phyloP scores from a whole-genome alignment of 805 yeast species.

The Barnettozyma pratensis region DNA sequence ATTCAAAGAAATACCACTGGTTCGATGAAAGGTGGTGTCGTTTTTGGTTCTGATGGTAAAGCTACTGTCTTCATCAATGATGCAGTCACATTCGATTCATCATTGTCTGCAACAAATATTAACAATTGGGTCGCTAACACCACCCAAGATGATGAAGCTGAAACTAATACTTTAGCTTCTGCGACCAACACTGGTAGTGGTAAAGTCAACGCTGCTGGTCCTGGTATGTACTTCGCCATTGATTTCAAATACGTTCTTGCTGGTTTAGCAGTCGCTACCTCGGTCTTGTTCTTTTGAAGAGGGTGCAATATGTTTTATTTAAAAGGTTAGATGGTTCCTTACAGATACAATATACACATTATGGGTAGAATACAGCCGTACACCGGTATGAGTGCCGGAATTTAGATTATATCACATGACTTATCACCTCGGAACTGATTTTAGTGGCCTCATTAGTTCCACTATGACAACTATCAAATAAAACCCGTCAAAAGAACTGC shows the following conservation, averaged over 20 bases:
- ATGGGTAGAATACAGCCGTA: no score
- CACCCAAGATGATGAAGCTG: slow-evolving; percentile 24
- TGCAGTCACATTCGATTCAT: slow-evolving; percentile 41
- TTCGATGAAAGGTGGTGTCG: slow-evolving; percentile 67
- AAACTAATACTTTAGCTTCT: slow-evolving; percentile 27
- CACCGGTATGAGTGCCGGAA: no score
- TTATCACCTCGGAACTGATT: no score
- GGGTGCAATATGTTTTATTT: neutral
- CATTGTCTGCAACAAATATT: slow-evolving; percentile 41
- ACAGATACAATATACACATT: neutral
- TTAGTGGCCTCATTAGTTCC: no score
- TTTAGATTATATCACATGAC: no score
- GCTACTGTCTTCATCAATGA: slow-evolving; percentile 59
- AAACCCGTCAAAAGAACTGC: no score
- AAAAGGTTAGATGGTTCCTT: neutral
- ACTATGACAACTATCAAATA: no score
- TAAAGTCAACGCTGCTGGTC: slow-evolving; percentile 14
- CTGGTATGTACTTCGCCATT: slow-evolving; percentile 7
- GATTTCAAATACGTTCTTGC: slow-evolving; percentile 20
- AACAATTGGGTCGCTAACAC: slow-evolving; percentile 39
- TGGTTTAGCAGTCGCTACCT: slow-evolving; percentile 19
- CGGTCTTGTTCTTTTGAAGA: slow-evolving; percentile 6
- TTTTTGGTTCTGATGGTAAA: slow-evolving; percentile 56
- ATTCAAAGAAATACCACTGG: slow-evolving; percentile 46
- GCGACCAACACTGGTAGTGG: slow-evolving; percentile 34